phyloP scores from a whole-genome alignment of 208 protist genomes.

The Sergeia podlipaevii region DNA sequence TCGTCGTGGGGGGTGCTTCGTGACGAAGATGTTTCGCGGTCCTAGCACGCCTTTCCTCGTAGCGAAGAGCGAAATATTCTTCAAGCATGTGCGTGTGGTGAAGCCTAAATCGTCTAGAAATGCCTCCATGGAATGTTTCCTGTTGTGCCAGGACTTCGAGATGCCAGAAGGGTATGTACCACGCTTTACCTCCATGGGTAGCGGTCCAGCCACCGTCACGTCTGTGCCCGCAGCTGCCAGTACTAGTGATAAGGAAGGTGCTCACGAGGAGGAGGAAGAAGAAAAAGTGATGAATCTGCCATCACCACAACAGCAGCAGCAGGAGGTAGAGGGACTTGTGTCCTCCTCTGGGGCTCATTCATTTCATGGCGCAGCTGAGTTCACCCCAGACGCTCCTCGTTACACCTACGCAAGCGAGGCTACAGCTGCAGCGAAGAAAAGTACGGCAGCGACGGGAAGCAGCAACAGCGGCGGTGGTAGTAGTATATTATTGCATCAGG shows the following conservation, averaged over 20 bases:
- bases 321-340: not conserved
- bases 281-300: conserved; percentile 1
- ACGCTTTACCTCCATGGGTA: conserved; percentile 29
- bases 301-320: conserved; percentile 2
- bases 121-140: conserved; percentile 95
- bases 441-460: not conserved
- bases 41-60: conserved; percentile 92
- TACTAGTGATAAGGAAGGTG: conserved; percentile 7
- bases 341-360: conserved; percentile 11
- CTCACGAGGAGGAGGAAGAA: conserved; percentile 4
- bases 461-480: not conserved
- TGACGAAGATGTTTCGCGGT: conserved; percentile 99
- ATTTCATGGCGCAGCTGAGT: conserved; percentile 3
- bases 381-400: conserved; percentile 1
- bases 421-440: not conserved
- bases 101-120: conserved; percentile 97
- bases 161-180: conserved; percentile 84
- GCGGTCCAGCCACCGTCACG: not conserved
- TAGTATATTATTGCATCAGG: not conserved
- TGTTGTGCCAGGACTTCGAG: conserved; percentile 93
- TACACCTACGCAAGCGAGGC: conserved; percentile 5
- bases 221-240: not conserved
- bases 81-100: conserved; percentile 91
- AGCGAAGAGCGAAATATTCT: conserved; percentile 96
- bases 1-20: conserved; percentile 89